Evolutionary conservation across 148 eudicot genomes (phyloP), one percentile per base, ranked within the genome.

Genomic region (Amaranthus cruentus): DNA sequence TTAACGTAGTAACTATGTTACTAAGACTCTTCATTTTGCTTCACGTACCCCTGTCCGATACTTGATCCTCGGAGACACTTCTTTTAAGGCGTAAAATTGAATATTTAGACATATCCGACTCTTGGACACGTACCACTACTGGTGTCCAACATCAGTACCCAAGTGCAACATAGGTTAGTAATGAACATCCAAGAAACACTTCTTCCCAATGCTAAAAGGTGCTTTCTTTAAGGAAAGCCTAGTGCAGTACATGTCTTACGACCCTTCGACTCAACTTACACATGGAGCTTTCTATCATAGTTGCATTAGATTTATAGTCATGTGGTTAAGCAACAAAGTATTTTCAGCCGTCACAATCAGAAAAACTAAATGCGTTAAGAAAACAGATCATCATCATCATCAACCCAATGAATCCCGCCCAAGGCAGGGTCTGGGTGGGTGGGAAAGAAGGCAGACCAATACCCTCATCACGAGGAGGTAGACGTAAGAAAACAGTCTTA

Each of bases 381-480:
- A 28, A 28, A 28, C 38, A 28, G 38, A 28, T 28, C 38, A 28
- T 28, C 38, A 28, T 28, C 38, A 28, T 28, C 38, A 28, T 28
- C n/a, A n/a, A n/a, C 38, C 38, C 38, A 28, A 28, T 28, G 38
- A 28, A 28, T 28, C 38, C 38, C 38, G 38, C 38, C 38, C 38
- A 28, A 28, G 38, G 38, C 38, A 2, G 38, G 38, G 38, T 28
- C 38, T 28, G 38, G 38, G 38, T 0, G 38, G 38, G 38, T 28
- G 38, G 38, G 38, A 28, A 28, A 28, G 38, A 28, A 28, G 38
- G 38, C 18, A 54, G 54, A 61, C 64, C 47, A 9, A 43, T 51
- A 75, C 49, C 9, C 13, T 11, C 10, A 67, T 68, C 49, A 68
- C 11, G 47, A 61, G 38, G 47, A 73, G 55, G 21, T 66, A 46